Evolutionary conservation across 1,284 basidiomycete genomes (phyloP).

Genomic region (Marasmius sp.): DNA sequence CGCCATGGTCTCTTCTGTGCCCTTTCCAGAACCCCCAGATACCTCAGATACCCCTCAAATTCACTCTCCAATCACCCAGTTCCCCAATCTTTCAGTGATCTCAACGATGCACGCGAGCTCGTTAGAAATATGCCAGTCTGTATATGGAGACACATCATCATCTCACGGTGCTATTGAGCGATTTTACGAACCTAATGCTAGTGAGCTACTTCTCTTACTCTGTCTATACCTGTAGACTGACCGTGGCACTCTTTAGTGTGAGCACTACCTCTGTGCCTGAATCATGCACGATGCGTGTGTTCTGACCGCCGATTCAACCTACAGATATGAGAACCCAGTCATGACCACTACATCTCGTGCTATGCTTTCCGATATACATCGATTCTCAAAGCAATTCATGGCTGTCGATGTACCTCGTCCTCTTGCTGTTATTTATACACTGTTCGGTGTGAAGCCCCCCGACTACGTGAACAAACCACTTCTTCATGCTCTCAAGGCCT

Average conservation of each 20-base stretch:
- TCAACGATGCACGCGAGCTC: constrained; percentile 53
- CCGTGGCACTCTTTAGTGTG: constrained; percentile 24
- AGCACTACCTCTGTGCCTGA: constrained; percentile 11
- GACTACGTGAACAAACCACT: constrained; percentile 39
- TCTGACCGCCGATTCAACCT: constrained; percentile 1
- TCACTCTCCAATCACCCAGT: not conserved
- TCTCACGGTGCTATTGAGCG: constrained; percentile 52
- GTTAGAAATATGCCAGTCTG: constrained; percentile 64
- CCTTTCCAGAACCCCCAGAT: not conserved
- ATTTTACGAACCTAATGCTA: constrained; percentile 69
- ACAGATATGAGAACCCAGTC: constrained; percentile 73
- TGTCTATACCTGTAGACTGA: constrained; percentile 1
- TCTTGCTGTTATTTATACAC: constrained; percentile 52
- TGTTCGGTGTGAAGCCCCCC: constrained; percentile 49
- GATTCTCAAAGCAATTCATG: constrained; percentile 55
- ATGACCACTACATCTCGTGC: constrained; percentile 70
- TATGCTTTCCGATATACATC: constrained; percentile 67
- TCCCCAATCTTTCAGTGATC: constrained; percentile 34
- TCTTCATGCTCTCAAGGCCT: constrained; percentile 62
- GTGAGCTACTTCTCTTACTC: constrained; percentile 29
- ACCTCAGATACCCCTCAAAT: not conserved
- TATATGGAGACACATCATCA: constrained; percentile 54
- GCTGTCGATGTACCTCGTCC: constrained; percentile 66
- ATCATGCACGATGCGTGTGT: not conserved
- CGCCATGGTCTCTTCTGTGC: not conserved